Base-by-base conservation (phyloP, 371 early-diverging fungal genomes). In the Mortierella sp. region DNA sequence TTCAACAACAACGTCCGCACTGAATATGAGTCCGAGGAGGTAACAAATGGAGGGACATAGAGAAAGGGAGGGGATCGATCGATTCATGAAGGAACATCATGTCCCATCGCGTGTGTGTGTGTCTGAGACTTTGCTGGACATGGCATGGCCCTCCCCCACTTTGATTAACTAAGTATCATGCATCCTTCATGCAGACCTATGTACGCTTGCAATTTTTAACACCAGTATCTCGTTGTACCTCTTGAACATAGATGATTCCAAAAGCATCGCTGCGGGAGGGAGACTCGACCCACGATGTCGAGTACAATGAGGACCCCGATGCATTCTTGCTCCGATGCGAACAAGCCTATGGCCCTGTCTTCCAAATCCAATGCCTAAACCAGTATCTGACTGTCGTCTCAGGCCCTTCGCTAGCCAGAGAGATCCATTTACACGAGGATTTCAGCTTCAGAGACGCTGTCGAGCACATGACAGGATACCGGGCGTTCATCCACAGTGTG, bases 271-370 rank as follows among this genome's bases (percentile, higher is more conserved):
- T 78, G 21, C 73, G 74, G 24, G 32, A 72, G n/a, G 78, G 78
- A 49, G 78, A 72, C 51, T 35, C 70, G 3, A 46, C 55, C 2
- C 78, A 78, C 32, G 78, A 78, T 41, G 44, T 43, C 35, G 78
- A 78, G 43, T 78, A 73, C 32, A n/a, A n/a, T 1, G 74, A 72
- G 55, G 35, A 74, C 55, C 78, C 46, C 0, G 72, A 77, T n/a
- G 38, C 6, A 32, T 77, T 77, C 65, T 12, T 77, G 1, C 35
- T 46, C 14, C 27, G 10, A 5, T 77, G 78, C 43, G 78, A 77
- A 38, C 29, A 70, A 32, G 29, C 12, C 10, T 78, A 78, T n/a
- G 78, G 78, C 46, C 70, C 65, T 14, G 70, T 78, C 55, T 78
- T 73, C 55, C 68, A 74, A 29, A 21, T 73, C 32, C 54, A 65